Percentiles rank a stretch among this genome's conserved stretches.
Evolutionary conservation across 768 basidiomycete species (phyloP).

Genomic region (Leccinum longicurvipes): DNA sequence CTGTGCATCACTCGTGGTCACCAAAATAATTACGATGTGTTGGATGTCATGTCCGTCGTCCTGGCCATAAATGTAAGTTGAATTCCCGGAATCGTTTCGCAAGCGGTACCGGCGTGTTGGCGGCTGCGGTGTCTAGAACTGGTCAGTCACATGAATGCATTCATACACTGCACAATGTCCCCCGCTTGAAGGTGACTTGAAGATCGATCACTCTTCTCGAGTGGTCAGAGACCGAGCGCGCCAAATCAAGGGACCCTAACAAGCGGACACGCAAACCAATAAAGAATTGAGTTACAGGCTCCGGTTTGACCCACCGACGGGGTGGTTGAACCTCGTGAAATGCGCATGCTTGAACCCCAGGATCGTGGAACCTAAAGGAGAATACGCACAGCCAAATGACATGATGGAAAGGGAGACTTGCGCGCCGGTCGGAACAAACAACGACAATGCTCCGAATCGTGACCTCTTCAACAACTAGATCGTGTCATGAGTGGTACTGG

Average conservation of each 20-base stretch:
- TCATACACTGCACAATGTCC: neutral
- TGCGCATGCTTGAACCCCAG: slow-evolving; percentile 15
- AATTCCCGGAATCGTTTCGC: slow-evolving; percentile 17
- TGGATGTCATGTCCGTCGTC: slow-evolving; percentile 24
- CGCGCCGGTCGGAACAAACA: neutral
- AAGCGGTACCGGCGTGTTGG: slow-evolving; percentile 23
- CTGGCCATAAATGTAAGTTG: slow-evolving; percentile 15
- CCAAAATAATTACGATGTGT: slow-evolving; percentile 6
- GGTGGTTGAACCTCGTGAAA: slow-evolving; percentile 16
- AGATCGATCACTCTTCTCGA: neutral
- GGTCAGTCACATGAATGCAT: neutral
- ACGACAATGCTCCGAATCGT: slow-evolving; percentile 7
- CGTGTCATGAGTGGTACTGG: slow-evolving; percentile 6
- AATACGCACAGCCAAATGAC: slow-evolving; percentile 24
- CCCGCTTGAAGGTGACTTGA: slow-evolving; percentile 6
- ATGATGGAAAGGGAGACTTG: slow-evolving; percentile 5
- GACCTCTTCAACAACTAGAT: slow-evolving; percentile 1
- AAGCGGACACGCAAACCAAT: neutral
- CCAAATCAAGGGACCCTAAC: neutral
- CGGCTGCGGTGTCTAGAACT: slow-evolving; percentile 2
- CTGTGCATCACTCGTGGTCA: slow-evolving; percentile 14
- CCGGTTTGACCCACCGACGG: slow-evolving; percentile 5
- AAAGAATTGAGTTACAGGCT: neutral
- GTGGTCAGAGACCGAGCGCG: neutral
- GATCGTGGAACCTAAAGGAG: slow-evolving; percentile 20